phyloP scores from a whole-genome alignment of 441 rosid species.

The Kokia cookei region DNA sequence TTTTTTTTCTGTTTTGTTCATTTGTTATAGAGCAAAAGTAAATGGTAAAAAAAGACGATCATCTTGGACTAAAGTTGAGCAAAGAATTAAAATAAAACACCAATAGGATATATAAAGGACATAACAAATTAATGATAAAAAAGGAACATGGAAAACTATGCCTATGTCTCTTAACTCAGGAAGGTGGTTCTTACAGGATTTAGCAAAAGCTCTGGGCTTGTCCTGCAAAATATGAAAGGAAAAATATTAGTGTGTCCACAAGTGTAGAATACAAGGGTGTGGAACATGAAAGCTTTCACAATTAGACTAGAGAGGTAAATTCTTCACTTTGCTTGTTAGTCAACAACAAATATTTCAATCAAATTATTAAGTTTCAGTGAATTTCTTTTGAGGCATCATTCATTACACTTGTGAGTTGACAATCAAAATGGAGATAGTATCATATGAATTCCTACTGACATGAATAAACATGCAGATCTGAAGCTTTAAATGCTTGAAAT shows the following conservation, averaged over 20 bases:
- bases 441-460: background rate
- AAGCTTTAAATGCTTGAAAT: background rate
- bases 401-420: background rate
- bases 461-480: background rate
- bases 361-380: background rate
- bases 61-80: background rate
- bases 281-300: background rate
- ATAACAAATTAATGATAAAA: background rate
- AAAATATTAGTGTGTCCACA: background rate
- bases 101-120: background rate
- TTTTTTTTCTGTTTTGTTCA: background rate
- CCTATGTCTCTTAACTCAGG: background rate
- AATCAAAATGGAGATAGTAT: background rate
- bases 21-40: background rate
- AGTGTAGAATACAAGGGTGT: background rate
- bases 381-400: background rate
- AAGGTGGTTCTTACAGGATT: conserved; percentile 69
- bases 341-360: background rate
- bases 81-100: background rate
- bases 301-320: background rate
- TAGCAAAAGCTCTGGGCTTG: conserved; percentile 83
- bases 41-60: background rate
- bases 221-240: conserved; percentile 52
- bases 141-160: background rate
- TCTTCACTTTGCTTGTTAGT: background rate